Evolutionary conservation across 345 rosid genomes (phyloP).

Genomic region (Raphanus raphanistrum): DNA sequence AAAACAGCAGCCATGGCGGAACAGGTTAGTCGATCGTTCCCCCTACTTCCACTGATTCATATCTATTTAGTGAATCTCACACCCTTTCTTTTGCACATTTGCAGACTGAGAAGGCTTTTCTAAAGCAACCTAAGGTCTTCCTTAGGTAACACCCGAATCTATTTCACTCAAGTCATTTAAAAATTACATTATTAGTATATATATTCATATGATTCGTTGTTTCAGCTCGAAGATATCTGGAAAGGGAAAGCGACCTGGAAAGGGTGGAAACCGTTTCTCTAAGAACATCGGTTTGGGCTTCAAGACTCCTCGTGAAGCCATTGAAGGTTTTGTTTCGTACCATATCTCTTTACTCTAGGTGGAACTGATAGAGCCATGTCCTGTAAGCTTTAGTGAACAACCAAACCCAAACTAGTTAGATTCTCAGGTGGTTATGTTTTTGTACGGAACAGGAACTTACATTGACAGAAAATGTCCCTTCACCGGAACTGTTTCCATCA

Average conservation of each 20-base stretch:
- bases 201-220: background rate
- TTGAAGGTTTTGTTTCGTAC: constrained; percentile 52
- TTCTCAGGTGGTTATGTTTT: background rate
- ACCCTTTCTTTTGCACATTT: background rate
- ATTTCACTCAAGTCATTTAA: background rate
- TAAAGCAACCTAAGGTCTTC: constrained; percentile 83
- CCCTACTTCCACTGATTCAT: background rate
- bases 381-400: background rate
- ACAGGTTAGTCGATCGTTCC: constrained; percentile 26
- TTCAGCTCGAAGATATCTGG: constrained; percentile 75
- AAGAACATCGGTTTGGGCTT: constrained; percentile 89
- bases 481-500: constrained; percentile 74
- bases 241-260: constrained; percentile 90
- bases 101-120: constrained; percentile 78
- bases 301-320: constrained; percentile 90
- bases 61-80: background rate
- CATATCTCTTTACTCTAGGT: background rate
- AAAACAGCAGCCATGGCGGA: constrained; percentile 38
- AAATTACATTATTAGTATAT: background rate
- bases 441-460: constrained; percentile 52
- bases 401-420: background rate
- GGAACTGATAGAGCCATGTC: background rate
- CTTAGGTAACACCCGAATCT: constrained; percentile 43
- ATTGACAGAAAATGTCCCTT: constrained; percentile 86
- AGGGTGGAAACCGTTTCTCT: constrained; percentile 84